Evolutionary conservation across 495 filamentous ascomycete genomes (phyloP), one percentile per base, ranked within the genome.

Genomic region (Glarea lozoyensis): DNA sequence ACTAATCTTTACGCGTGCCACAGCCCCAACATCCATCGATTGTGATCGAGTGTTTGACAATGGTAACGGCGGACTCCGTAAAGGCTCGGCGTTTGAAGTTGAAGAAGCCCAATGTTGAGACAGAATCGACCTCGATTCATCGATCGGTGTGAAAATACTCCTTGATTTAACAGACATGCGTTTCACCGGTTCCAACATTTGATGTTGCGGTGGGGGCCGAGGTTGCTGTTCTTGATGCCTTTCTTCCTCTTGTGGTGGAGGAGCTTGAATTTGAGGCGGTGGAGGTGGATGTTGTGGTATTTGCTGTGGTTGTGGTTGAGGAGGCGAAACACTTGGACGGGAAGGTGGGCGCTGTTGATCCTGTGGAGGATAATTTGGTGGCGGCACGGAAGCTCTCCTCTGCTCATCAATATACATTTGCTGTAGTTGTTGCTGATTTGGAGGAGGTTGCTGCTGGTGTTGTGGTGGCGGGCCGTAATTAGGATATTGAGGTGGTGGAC

Each of bases 91-190:
- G 44, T 20, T 71, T 57, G 19, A 65, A 40, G 50, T 69, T 50
- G 52, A 75, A 63, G 7, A 66, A 60, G 30, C 84, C 86, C 57
- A 92, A 84, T 94, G 87, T 42, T 87, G 84, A 11, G 84, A 84
- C 17, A 96, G 67, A 48, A 95, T 79, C 4, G 92, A 96, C 34
- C 85, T 76, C 45, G 81, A 86, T 56, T 94, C 90, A 51, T 95
- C 92, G 43, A 97, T 94, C 1, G 92, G 92, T 1, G 92, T 98
- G 54, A 95, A 97, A 40, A 97, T 97, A 60, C 88, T 95, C 43
- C 88, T 81, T 6, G 83, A 84, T 60, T 90, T 89, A 15, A 79
- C 78, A 11, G 81, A 75, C n/a, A 84, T 62, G 18, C 84, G 82
- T 56, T 86, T 89, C 40, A 79, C 72, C n/a, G 67, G 66, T 40